phyloP scores from a whole-genome alignment of 1,284 basidiomycete genomes.

The Ustilago loliicola region DNA sequence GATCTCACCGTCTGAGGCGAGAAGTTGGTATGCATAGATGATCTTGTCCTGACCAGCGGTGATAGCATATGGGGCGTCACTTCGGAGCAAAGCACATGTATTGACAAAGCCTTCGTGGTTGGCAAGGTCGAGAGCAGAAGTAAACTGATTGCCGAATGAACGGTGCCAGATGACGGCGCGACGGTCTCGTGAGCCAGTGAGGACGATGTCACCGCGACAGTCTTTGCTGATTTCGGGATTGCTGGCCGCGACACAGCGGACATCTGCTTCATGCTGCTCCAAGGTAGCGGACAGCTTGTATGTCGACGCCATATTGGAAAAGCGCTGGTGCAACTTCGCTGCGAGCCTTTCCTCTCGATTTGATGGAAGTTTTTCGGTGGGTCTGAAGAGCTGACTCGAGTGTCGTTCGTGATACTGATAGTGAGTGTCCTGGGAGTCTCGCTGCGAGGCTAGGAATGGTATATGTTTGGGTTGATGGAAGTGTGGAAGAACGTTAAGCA shows the following conservation, averaged over 20 bases:
- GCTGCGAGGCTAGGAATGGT: neutral
- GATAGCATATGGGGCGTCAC: slow-evolving; percentile 43
- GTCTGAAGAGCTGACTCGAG: neutral
- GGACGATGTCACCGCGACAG: slow-evolving; percentile 41
- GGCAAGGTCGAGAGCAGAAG: slow-evolving; percentile 38
- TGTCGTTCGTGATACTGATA: neutral
- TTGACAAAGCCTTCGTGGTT: slow-evolving; percentile 67
- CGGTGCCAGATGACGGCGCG: slow-evolving; percentile 54
- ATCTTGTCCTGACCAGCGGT: slow-evolving; percentile 66
- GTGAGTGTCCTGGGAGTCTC: neutral
- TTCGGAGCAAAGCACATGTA: slow-evolving; percentile 43
- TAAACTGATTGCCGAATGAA: slow-evolving; percentile 49
- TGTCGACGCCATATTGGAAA: slow-evolving; percentile 21
- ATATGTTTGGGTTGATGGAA: neutral
- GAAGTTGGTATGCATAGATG: slow-evolving; percentile 62
- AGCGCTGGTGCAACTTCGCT: neutral
- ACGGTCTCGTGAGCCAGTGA: slow-evolving; percentile 59
- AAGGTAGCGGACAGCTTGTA: slow-evolving; percentile 59
- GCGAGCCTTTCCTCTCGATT: neutral
- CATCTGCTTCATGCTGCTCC: slow-evolving; percentile 60
- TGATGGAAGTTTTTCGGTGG: neutral
- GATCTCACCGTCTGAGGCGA: slow-evolving; percentile 22
- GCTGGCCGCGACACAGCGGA: slow-evolving; percentile 58
- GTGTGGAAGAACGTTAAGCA: slow-evolving; percentile 5
- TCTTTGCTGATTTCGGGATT: slow-evolving; percentile 29